A percentile compares a stretch with the other conserved stretches of the same genome.
Conservation (phyloP, 2,329 filamentous ascomycete species). For the Whalleya microplaca region DNA sequence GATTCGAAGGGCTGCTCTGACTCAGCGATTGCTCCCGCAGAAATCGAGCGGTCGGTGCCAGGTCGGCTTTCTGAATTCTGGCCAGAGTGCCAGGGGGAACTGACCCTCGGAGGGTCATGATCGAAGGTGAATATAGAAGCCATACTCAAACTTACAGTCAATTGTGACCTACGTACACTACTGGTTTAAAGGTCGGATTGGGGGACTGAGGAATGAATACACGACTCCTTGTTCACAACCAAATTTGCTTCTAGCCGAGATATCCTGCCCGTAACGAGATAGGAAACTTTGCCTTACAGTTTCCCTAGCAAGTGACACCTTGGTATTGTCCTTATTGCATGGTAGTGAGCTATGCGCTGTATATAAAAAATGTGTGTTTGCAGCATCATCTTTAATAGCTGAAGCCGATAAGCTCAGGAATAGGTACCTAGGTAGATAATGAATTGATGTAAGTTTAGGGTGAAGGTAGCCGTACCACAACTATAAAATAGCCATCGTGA, state of each 20-base stretch:
- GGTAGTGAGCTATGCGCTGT: slow-evolving; percentile 30
- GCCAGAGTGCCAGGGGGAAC: slow-evolving; percentile 83
- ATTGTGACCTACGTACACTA: background rate
- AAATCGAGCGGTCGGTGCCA: slow-evolving; percentile 35
- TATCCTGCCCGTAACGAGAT: background rate
- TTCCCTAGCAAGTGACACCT: slow-evolving; percentile 2
- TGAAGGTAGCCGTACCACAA: slow-evolving; percentile 3
- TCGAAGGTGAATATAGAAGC: slow-evolving; percentile 97
- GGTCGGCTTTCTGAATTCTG: slow-evolving; percentile 46
- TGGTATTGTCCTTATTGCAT: slow-evolving; percentile 34
- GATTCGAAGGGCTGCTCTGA: slow-evolving; percentile 37
- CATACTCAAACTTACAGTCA: slow-evolving; percentile 53
- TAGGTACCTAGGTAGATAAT: slow-evolving; percentile 9
- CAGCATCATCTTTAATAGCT: slow-evolving; percentile 45
- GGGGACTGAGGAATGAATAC: no score
- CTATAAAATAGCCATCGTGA: slow-evolving; percentile 12
- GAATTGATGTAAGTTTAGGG: background rate
- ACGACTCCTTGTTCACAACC: background rate
- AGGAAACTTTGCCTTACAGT: slow-evolving; percentile 14
- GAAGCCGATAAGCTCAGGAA: slow-evolving; percentile 22
- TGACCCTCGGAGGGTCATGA: slow-evolving; percentile 81
- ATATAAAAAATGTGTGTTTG: slow-evolving; percentile 39
- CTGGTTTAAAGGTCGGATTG: background rate
- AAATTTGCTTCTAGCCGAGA: background rate
- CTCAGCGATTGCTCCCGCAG: slow-evolving; percentile 37